These are phyloP conservation scores for Pseudomassariella vexata DNA, from an alignment of 2,329 filamentous ascomycete species.

Conservation along the genomic window DNA sequence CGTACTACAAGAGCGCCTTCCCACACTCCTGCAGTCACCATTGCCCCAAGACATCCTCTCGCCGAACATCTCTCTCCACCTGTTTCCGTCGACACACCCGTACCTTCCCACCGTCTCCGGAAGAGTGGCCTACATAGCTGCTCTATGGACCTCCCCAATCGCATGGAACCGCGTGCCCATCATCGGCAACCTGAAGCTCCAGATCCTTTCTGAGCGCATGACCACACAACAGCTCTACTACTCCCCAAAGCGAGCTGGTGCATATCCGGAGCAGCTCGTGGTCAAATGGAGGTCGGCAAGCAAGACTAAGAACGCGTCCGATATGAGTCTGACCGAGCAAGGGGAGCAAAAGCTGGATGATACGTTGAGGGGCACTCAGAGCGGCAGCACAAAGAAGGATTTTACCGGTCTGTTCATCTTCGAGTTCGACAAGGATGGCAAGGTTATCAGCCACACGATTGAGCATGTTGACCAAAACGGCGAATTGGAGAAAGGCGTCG, in stretches of 20 bases:
- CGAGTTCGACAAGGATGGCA: constrained; percentile 83
- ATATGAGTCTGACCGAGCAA: constrained; percentile 20
- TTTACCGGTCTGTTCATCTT: constrained; percentile 94
- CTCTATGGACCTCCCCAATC: constrained; percentile 91
- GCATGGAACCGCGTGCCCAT: constrained; percentile 93
- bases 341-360: constrained; percentile 28
- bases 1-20: constrained; percentile 60
- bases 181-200: constrained; percentile 81
- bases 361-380: constrained; percentile 31
- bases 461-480: constrained; percentile 83
- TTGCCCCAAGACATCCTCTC: constrained; percentile 71
- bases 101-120: constrained; percentile 91
- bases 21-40: constrained; percentile 60
- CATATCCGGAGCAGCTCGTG: constrained; percentile 71
- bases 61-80: constrained; percentile 64
- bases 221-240: constrained; percentile 50
- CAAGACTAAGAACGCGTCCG: constrained; percentile 35
- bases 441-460: constrained; percentile 83
- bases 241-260: constrained; percentile 44
- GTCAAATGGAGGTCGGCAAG: constrained; percentile 77
- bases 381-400: constrained; percentile 60
- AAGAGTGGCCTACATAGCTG: constrained; percentile 83
- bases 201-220: constrained; percentile 88
- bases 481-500: constrained; percentile 74
- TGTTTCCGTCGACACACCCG: constrained; percentile 73